Evolutionary conservation across 331 rosid genomes (phyloP).

Genomic region (Quercus lobata): DNA sequence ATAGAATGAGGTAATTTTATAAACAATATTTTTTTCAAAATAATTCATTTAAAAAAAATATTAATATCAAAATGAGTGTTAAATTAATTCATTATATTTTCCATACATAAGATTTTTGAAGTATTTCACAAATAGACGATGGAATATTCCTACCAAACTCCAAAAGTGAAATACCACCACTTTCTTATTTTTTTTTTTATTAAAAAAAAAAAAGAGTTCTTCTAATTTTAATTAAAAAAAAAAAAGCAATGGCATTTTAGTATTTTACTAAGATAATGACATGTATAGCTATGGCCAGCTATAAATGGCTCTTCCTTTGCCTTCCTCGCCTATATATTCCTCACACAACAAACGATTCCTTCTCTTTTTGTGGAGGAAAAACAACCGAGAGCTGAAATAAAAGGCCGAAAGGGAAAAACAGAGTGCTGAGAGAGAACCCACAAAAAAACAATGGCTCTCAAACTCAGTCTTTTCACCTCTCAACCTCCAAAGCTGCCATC

Average conservation of each 20-base stretch:
- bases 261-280: background rate
- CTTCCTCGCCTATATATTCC: background rate
- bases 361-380: background rate
- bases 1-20: no score
- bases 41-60: no score
- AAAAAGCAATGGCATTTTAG: background rate
- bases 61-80: no score
- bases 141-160: no score
- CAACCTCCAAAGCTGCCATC: slow-evolving; percentile 45
- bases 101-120: no score
- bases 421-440: background rate
- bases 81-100: no score
- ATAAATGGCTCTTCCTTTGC: background rate
- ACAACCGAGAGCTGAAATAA: background rate
- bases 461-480: slow-evolving; percentile 30
- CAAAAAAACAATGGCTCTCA: slow-evolving; percentile 53
- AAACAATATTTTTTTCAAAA: no score
- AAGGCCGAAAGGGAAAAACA: no score
- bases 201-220: no score
- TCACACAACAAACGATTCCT: background rate
- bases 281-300: background rate
- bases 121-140: no score
- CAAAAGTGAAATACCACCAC: no score
- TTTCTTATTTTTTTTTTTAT: no score
- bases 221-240: background rate